Base-by-base conservation (phyloP, 345 rosid species). In the Cardiospermum halicacabum region DNA sequence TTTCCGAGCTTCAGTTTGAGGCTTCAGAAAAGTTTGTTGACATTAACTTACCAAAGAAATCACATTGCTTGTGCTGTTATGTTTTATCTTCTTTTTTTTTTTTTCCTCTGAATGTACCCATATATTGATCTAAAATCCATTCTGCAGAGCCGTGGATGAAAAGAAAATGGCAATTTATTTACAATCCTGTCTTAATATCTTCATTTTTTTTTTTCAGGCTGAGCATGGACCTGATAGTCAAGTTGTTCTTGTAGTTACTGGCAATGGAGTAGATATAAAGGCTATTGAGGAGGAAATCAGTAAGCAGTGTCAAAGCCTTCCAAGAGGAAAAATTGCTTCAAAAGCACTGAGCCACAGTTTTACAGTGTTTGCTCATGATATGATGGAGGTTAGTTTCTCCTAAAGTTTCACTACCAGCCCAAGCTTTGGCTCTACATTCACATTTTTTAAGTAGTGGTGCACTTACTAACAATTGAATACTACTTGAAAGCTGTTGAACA, bases 171-270 rank as follows among this genome's bases (percentile, higher is more conserved):
- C 4, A 0, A 13, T 25, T 21, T 36, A n/a, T 24, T 36, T 10
- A 37, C 25, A 15, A 26, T 50, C 58, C 49, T 16, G 62, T 21
- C 9, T 24, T 72, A 49, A 55, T 56, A 45, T 37, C 34, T 56
- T 18, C 0, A 30, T 45, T 68, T 68, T 57, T 26, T 3, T 48
- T 27, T 72, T 71, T 63, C 82, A 89, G 99, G 99, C 96, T 39
- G 99, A 94, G 76, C 97, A 88, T 74, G 98, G 98, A 56, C 97
- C 97, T 53, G 97, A 93, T 77, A 90, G 97, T 74, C 97, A 88
- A 73, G 96, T 90, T 75, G 96, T 93, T 72, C 94, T 88, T 66
- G 97, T 90, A 61, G 75, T 85, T 70, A 82, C 76, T 45, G 97
- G 97, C n/a, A 86, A 86, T 22, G 86, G 84, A 67, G 85, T 90